phyloP scores from a whole-genome alignment of 345 rosid genomes.

The Lepidium africanum region DNA sequence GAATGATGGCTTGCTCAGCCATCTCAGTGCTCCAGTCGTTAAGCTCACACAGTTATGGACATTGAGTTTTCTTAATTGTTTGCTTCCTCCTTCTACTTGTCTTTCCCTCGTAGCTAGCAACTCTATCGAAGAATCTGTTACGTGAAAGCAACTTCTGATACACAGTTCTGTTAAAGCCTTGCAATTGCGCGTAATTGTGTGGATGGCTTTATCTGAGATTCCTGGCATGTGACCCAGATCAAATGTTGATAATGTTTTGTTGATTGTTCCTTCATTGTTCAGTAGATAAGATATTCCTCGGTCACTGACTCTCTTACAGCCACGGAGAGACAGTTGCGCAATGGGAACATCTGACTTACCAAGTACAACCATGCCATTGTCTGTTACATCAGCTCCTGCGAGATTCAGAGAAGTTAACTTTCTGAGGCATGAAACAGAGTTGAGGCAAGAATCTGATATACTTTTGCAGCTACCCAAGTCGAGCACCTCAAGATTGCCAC shows the following conservation, averaged over 20 bases:
- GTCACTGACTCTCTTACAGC: constrained; percentile 64
- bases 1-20: constrained; percentile 41
- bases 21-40: constrained; percentile 30
- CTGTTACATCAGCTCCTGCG: constrained; percentile 60
- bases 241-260: constrained; percentile 40
- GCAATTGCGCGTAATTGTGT: constrained; percentile 30
- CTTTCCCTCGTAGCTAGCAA: constrained; percentile 37
- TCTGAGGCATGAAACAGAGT: constrained; percentile 35
- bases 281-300: constrained; percentile 48
- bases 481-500: constrained; percentile 48
- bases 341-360: constrained; percentile 44
- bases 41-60: constrained; percentile 46
- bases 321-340: constrained; percentile 42
- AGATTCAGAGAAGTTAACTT: constrained; percentile 46
- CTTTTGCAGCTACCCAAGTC: constrained; percentile 63
- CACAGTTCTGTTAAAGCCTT: constrained; percentile 46
- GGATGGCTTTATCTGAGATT: constrained; percentile 44
- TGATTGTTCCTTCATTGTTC: constrained; percentile 36
- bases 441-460: constrained; percentile 49
- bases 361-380: constrained; percentile 41
- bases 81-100: constrained; percentile 23
- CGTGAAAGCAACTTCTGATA: constrained; percentile 42
- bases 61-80: constrained; percentile 46
- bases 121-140: constrained; percentile 47
- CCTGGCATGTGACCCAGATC: constrained; percentile 64